Conservation (phyloP, 495 filamentous ascomycete species). For the Chaetomium tenue region DNA sequence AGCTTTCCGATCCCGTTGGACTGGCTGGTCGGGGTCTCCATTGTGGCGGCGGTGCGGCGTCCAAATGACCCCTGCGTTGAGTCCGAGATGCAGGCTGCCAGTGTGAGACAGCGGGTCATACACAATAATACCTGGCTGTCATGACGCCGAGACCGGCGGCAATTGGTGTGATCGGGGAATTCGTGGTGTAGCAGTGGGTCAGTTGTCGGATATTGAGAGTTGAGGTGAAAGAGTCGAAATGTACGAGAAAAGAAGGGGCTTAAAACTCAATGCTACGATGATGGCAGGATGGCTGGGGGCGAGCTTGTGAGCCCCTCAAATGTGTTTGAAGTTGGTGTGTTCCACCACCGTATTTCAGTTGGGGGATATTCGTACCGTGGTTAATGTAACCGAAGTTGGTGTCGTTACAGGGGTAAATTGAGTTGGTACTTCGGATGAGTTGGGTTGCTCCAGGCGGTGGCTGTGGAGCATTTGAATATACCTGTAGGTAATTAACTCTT, state of each 20-base stretch:
- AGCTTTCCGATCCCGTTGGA: slow-evolving; percentile 49
- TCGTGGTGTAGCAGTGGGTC: neutral
- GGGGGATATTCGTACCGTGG: too few relatives aligned
- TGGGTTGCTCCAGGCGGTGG: too few relatives aligned
- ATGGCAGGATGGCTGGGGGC: neutral
- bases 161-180: neutral
- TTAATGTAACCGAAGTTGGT: too few relatives aligned
- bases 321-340: slow-evolving; percentile 2
- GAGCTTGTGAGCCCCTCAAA: neutral
- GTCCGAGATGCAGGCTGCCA: neutral
- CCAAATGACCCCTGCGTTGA: neutral
- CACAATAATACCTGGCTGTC: neutral
- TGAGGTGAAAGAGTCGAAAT: neutral
- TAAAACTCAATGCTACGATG: neutral
- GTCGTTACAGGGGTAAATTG: too few relatives aligned
- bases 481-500: too few relatives aligned
- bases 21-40: slow-evolving; percentile 34
- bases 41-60: slow-evolving; percentile 11
- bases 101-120: slow-evolving; percentile 11
- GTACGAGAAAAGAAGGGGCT: neutral
- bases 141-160: slow-evolving; percentile 9
- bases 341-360: neutral
- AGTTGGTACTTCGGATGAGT: too few relatives aligned
- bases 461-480: too few relatives aligned
- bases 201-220: neutral